Evolutionary conservation across 2,329 filamentous ascomycete genomes (phyloP).

Genomic region (Cladosporium velox): DNA sequence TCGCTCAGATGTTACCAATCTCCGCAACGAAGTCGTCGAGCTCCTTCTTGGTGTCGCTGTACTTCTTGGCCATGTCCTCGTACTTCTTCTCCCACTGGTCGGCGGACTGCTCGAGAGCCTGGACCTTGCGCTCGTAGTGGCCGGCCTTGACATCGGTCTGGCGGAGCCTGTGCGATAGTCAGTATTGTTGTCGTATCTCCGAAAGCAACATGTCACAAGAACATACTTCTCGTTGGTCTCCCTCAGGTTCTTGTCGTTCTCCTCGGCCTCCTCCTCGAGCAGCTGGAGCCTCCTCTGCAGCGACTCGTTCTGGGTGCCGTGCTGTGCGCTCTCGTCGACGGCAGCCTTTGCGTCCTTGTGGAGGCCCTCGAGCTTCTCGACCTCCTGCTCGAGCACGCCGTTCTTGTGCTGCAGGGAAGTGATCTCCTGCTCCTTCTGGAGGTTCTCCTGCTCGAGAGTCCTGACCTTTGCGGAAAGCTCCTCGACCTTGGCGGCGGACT

Average conservation of each 20-base stretch:
- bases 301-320: constrained; percentile 87
- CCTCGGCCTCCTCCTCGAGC: constrained; percentile 96
- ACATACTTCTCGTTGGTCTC: constrained; percentile 99
- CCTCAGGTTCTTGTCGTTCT: constrained; percentile 91
- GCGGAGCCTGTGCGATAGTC: constrained; percentile 69
- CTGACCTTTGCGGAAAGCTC: constrained; percentile 88
- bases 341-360: constrained; percentile 87
- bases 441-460: constrained; percentile 87
- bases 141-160: constrained; percentile 99
- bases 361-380: constrained; percentile 84
- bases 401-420: constrained; percentile 96
- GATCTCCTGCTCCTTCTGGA: constrained; percentile 97
- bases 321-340: constrained; percentile 77
- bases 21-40: constrained; percentile 86
- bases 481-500: constrained; percentile 76
- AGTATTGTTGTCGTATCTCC: neutral
- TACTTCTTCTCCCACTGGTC: constrained; percentile 98
- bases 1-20: constrained; percentile 88
- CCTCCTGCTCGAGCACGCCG: constrained; percentile 81
- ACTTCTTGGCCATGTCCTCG: constrained; percentile 95
- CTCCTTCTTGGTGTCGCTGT: constrained; percentile 80
- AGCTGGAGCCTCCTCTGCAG: constrained; percentile 90
- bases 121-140: constrained; percentile 98
- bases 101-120: constrained; percentile 87
- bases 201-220: neutral